Evolutionary conservation across 345 rosid species (phyloP).

Genomic region (rapeseed (Brassica napus)): Da-Ae NC_063446.1:4798001-4798500

Average conservation of each 20-base stretch:
- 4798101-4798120: slow-evolving; percentile 18
- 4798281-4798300: background rate
- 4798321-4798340: background rate
- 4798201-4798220: background rate
- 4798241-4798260: background rate
- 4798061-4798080: slow-evolving; percentile 31
- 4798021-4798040: slow-evolving; percentile 28
- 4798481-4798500: too few relatives aligned
- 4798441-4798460: background rate
- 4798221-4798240: background rate
- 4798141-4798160: background rate
- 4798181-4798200: background rate
- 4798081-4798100: slow-evolving; percentile 29
- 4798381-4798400: background rate
- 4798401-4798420: background rate
- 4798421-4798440: background rate
- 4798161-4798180: background rate
- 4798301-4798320: background rate
- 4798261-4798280: background rate
- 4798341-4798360: background rate
- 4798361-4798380: background rate
- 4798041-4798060: slow-evolving; percentile 22
- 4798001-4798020: slow-evolving; percentile 26
- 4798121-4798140: slow-evolving; percentile 6
- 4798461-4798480: background rate